Evolutionary conservation across 2,329 filamentous ascomycete genomes (phyloP), one percentile per base, ranked within the genome.

Genomic region (Aspergillus awamori): DNA sequence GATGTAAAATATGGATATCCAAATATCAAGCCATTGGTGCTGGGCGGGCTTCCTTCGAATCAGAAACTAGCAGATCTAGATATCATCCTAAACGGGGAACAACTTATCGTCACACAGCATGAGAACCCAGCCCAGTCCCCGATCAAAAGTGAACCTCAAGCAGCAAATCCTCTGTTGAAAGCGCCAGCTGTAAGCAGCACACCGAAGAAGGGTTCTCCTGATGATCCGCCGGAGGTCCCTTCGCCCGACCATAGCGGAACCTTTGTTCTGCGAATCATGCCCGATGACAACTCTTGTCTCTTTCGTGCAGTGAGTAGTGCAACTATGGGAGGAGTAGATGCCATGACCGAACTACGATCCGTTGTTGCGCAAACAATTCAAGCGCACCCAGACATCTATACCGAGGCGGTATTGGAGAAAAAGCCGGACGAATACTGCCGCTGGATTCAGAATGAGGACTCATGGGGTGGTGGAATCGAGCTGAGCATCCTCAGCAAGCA

Each of bases 391-490:
- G 85, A 88, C 1, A 82, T 87, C 54, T 98, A 93, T 79, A 87
- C 84, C 15, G 86, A 89, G 65, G 93, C 87, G 0, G 87, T 97
- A 36, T 82, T 98, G 1, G 92, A 94, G 62, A 84, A 84, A 63
- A 81, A 86, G 60, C 89, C 90, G 0, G 83, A 88, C 57, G 85
- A 88, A 33, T 98, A 98, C 76, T 95, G 91, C 70, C 81, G 83
- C 24, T 92, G 90, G 83, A 96, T 98, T 65, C 87, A 90, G 65
- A 86, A 88, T 22, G 87, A 89, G 22, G 88, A 94, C 68, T 87
- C 89, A 0, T 98, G 94, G 94, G 94, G 94, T 56, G 94, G 94
- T 5, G 92, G 88, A 5, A 97, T 97, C 65, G 94, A 98, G 76
- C 83, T 98, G 20, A 88, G 87, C 59, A 94, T 97, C 60, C 79